Evolutionary conservation across 2,329 filamentous ascomycete genomes (phyloP), one percentile per base, ranked within the genome.

Genomic region (Fonsecaea pedrosoi): DNA sequence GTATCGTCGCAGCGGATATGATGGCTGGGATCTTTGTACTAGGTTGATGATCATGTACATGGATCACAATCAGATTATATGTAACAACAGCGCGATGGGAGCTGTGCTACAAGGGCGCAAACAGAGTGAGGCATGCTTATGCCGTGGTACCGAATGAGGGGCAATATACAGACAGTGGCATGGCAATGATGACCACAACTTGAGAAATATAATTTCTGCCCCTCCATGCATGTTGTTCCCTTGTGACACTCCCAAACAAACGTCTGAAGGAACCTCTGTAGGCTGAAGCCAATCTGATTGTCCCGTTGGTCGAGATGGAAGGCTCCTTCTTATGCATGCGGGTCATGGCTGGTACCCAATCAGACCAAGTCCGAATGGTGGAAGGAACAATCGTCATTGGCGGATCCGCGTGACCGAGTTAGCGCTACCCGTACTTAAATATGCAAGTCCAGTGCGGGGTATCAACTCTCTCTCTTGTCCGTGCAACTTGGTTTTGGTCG

Each of bases 401-500:
- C 13, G 45, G 45, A 25, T 50, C 3, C 45, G 18, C 45, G 21
- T 25, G 45, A 32, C 30, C 30, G 30, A 32, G 30, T 32, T 32
- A 32, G 30, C 30, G 30, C 30, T 40, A 12, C 1, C 15, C 37
- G 37, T 40, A 15, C 15, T 13, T 5, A 40, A 40, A 15, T 50
- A 25, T 50, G 40, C 40, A 7, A n/a, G 13, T 10, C 4, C 21
- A 13, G 45, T 25, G 45, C 45, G 45, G 45, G 45, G 45, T 48
- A 48, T 10, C 42, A 10, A 18, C 38, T 5, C 12, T n/a, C 21
- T 45, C 48, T 13, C 15, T 54, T 54, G 53, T 55, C 12, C 21
- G 45, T 50, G 54, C 54, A 55, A 55, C 54, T 37, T 55, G 42
- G 30, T 60, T 60, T 60, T 60, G 57, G 57, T 38, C 48, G 59